Percentiles rank a stretch among this genome's conserved stretches.
These are phyloP conservation scores for Lipomyces sp. DNA, from an alignment of 805 yeast genomes.

Conservation along the genomic window DNA sequence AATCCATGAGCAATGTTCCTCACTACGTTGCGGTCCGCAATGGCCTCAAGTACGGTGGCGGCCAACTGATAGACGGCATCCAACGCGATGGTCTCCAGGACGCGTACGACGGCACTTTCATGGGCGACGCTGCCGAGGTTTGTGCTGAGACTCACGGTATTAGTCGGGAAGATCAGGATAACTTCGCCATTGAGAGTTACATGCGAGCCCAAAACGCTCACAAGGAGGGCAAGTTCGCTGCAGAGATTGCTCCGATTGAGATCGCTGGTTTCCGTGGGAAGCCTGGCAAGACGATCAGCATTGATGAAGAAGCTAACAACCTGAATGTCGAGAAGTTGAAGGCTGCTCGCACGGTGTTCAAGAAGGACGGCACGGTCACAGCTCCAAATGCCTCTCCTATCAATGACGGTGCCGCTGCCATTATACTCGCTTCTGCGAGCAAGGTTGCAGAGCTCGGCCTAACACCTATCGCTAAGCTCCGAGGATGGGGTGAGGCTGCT, in stretches of 20 bases:
- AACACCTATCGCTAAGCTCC: slow-evolving; percentile 85
- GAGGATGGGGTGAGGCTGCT: slow-evolving; percentile 99
- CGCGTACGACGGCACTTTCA: slow-evolving; percentile 83
- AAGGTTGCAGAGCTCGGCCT: slow-evolving; percentile 84
- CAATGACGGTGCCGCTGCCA: slow-evolving; percentile 98
- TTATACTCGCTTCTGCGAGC: slow-evolving; percentile 80
- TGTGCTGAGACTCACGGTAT: slow-evolving; percentile 83
- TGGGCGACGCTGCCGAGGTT: slow-evolving; percentile 98
- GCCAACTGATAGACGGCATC: slow-evolving; percentile 80
- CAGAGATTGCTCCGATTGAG: slow-evolving; percentile 85
- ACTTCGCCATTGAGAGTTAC: slow-evolving; percentile 82
- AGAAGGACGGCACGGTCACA: slow-evolving; percentile 93
- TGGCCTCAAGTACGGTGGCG: slow-evolving; percentile 90
- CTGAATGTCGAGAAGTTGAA: slow-evolving; percentile 76
- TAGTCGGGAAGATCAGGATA: slow-evolving; percentile 87
- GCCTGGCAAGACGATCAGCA: slow-evolving; percentile 65
- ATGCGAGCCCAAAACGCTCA: slow-evolving; percentile 84
- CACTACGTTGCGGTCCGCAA: slow-evolving; percentile 80
- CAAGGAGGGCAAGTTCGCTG: slow-evolving; percentile 75
- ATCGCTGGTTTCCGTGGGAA: slow-evolving; percentile 80
- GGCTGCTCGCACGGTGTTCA: slow-evolving; percentile 92
- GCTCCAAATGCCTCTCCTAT: slow-evolving; percentile 96
- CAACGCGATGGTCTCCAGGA: slow-evolving; percentile 92
- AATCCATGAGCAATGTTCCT: slow-evolving; percentile 93
- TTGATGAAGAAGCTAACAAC: slow-evolving; percentile 84